These are phyloP conservation scores for Euphorbia lathyris DNA, from an alignment of 345 rosid species.

Conservation along the genomic window DNA sequence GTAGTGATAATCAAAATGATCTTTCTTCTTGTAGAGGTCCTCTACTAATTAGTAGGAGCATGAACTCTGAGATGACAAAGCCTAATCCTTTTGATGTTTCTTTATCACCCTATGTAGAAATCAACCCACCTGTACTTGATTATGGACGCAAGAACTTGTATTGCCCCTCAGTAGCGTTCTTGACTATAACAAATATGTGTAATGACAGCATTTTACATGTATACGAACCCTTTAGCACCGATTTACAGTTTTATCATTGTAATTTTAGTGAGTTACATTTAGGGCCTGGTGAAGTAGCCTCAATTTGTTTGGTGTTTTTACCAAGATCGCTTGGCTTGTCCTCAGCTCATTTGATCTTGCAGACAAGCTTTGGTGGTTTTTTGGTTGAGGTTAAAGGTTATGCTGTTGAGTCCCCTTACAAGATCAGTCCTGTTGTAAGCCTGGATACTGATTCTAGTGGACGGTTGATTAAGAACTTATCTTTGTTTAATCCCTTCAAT, in stretches of 20 bases:
- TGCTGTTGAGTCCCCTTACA: conserved; percentile 54
- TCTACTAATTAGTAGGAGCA: conserved; percentile 28
- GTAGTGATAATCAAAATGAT: conserved; percentile 30
- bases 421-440: conserved; percentile 39
- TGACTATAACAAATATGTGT: conserved; percentile 54
- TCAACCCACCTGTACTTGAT: conserved; percentile 52
- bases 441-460: conserved; percentile 38
- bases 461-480: conserved; percentile 45
- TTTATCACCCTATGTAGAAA: conserved; percentile 39
- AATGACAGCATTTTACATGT: conserved; percentile 56
- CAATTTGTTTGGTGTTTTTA: conserved; percentile 62
- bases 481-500: conserved; percentile 58
- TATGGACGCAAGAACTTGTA: conserved; percentile 54
- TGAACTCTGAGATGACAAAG: conserved; percentile 29
- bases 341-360: conserved; percentile 52
- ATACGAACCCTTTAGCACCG: conserved; percentile 58
- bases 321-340: conserved; percentile 62
- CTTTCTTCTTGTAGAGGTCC: conserved; percentile 46
- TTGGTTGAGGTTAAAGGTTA: conserved; percentile 60
- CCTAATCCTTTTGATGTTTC: conserved; percentile 33
- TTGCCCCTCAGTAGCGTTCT: conserved; percentile 50
- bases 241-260: conserved; percentile 60
- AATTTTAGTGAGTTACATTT: conserved; percentile 49
- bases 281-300: conserved; percentile 56
- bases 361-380: conserved; percentile 70